phyloP scores from a whole-genome alignment of 495 filamentous ascomycete species.

The Penicillium herquei region DNA sequence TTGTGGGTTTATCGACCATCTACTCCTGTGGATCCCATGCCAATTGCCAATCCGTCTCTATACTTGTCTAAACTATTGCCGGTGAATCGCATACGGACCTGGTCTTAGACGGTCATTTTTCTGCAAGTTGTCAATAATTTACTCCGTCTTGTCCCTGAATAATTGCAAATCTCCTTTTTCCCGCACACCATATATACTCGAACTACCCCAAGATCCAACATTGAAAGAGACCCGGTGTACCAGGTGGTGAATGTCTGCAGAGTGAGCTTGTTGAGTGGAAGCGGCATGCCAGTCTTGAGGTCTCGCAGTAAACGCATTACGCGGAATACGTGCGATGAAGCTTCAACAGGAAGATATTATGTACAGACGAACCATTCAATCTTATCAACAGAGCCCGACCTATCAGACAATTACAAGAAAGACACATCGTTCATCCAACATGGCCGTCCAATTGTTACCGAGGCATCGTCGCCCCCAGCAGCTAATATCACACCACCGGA shows the following conservation, averaged over 20 bases:
- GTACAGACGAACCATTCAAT: not conserved
- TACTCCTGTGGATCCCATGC: not conserved
- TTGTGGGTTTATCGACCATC: constrained; percentile 5
- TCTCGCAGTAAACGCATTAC: constrained; percentile 9
- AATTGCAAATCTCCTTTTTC: not conserved
- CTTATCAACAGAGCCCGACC: not conserved
- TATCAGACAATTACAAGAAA: not conserved
- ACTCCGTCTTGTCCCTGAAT: too few relatives aligned
- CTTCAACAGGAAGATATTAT: not conserved
- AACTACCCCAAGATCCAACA: too few relatives aligned
- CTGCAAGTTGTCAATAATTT: too few relatives aligned
- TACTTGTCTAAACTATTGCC: constrained; percentile 4
- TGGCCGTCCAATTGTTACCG: not conserved
- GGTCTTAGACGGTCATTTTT: not conserved
- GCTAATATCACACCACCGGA: constrained; percentile 57
- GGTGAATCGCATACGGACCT: constrained; percentile 6
- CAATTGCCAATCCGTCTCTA: not conserved
- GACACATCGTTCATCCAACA: not conserved
- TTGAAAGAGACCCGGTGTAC: not conserved
- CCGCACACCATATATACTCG: not conserved
- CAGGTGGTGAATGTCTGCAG: constrained; percentile 2
- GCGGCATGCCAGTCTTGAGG: constrained; percentile 22
- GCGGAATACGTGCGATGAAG: not conserved
- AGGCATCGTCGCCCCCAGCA: constrained; percentile 14
- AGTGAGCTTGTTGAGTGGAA: not conserved